Evolutionary conservation across 164 flowering plant genomes (phyloP).

Genomic region (Vitis vinifera): DNA sequence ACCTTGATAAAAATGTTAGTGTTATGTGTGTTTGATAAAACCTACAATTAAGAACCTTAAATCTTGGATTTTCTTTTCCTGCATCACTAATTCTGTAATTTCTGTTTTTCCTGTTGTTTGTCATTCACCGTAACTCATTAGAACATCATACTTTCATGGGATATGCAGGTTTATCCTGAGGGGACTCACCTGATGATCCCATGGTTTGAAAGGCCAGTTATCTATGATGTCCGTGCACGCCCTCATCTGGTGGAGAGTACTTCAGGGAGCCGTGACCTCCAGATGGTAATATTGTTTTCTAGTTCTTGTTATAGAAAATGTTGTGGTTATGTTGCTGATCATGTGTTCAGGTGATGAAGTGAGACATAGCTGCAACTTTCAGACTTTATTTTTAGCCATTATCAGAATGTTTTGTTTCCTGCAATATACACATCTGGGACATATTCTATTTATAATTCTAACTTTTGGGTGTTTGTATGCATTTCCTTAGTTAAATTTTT

Average conservation of each 20-base stretch:
- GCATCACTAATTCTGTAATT: not conserved
- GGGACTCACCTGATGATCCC: constrained; percentile 79
- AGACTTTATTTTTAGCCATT: too few species aligned
- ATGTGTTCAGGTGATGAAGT: too few species aligned
- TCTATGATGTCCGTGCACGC: constrained; percentile 80
- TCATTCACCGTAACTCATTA: not conserved
- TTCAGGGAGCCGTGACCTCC: constrained; percentile 79
- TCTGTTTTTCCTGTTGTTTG: not conserved
- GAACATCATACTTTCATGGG: not conserved
- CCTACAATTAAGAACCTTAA: too few species aligned
- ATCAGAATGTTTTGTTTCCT: too few species aligned
- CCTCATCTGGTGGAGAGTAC: constrained; percentile 72
- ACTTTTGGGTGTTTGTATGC: too few species aligned
- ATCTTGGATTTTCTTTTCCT: not conserved
- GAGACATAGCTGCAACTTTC: too few species aligned
- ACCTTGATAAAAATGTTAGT: too few species aligned
- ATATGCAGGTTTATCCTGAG: constrained; percentile 72
- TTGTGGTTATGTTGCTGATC: too few species aligned
- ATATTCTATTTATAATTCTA: too few species aligned
- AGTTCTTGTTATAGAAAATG: not conserved
- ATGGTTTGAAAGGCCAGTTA: constrained; percentile 76
- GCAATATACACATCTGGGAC: too few species aligned
- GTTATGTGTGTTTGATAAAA: too few species aligned
- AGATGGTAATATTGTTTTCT: constrained; percentile 44
- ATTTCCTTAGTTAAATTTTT: too few species aligned